phyloP scores from a whole-genome alignment of 345 rosid genomes.

The Salix dunnii region DNA sequence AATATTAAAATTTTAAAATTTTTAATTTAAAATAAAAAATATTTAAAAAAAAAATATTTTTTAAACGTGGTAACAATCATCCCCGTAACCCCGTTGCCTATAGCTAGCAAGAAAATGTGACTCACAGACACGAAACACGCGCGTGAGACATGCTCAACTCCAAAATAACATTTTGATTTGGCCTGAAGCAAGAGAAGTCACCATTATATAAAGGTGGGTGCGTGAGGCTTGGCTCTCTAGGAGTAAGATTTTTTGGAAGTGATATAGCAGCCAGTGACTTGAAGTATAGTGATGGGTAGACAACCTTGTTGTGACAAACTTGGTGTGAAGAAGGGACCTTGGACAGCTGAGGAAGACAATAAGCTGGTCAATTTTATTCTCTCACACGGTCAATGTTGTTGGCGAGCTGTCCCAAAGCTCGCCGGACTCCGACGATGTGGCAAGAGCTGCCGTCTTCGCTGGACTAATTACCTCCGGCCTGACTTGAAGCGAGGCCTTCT shows the following conservation, averaged over 20 bases:
- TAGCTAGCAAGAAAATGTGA: not conserved
- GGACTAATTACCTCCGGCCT: constrained; percentile 84
- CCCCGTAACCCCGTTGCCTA: too few relatives aligned
- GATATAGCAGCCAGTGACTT: not conserved
- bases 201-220: constrained; percentile 50
- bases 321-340: constrained; percentile 71
- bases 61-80: too few relatives aligned
- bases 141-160: constrained; percentile 10
- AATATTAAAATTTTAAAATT: too few relatives aligned
- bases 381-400: constrained; percentile 66
- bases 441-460: constrained; percentile 78
- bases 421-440: constrained; percentile 75
- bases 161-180: constrained; percentile 9
- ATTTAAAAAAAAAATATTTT: too few relatives aligned
- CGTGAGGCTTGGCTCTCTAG: constrained; percentile 19
- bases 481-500: constrained; percentile 72
- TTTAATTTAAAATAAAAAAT: too few relatives aligned
- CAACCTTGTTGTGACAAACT: constrained; percentile 68
- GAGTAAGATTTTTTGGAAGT: not conserved
- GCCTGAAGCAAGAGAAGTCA: constrained; percentile 16
- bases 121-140: constrained; percentile 14
- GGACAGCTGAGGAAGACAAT: constrained; percentile 70
- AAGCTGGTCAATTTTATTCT: constrained; percentile 58
- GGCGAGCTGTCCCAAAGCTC: constrained; percentile 71
- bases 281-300: constrained; percentile 42